Evolutionary conservation across 2,329 filamentous ascomycete species (phyloP), one percentile per base, ranked within the genome.

Genomic region (Epichloe bromicola): DNA sequence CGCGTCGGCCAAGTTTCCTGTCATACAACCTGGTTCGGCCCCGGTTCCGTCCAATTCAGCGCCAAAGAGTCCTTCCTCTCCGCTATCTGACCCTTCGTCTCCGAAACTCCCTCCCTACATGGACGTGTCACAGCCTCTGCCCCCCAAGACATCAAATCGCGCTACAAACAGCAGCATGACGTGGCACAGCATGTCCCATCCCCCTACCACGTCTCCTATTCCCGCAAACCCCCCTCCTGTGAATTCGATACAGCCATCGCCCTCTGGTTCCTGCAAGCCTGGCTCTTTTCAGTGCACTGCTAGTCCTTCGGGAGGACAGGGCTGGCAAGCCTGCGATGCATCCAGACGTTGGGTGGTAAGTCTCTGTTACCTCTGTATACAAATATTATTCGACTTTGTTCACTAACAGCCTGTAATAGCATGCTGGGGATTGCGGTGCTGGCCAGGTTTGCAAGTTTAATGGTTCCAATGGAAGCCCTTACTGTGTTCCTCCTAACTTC

Each of bases 271-370:
- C 36, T 51, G 49, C 17, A 34, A 17, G 44, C 38, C 44, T 10
- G 49, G 49, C 43, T 47, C 49, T 2, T 47, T 47, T 15, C 17
- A 26, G 26, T 51, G 49, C 37, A 33, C 17, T 1, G 26, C 26
- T 11, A 38, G 26, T 17, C 26, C 49, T 11, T 50, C 40, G 0
- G 46, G 20, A 5, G 42, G 42, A 7, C 26, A 51, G 15, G 44
- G 49, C 23, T 51, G 49, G 49, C 8, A 51, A 34, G 49, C 30
- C n/a, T 51, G 49, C 38, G 38, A 51, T 34, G 26, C 12, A n/a
- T 47, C 44, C 4, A 26, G 38, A 36, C 42, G 17, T 19, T 51
- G 49, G 44, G 38, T 41, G 19, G 44, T 51, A 51, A 20, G 49
- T 51, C 17, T 34, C 15, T n/a, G 14, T 36, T 26, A 10, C 12